Evolutionary conservation across 306 rosid genomes (phyloP), one percentile per base, ranked within the genome.

Genomic region (Ormosia semicastrata): DNA sequence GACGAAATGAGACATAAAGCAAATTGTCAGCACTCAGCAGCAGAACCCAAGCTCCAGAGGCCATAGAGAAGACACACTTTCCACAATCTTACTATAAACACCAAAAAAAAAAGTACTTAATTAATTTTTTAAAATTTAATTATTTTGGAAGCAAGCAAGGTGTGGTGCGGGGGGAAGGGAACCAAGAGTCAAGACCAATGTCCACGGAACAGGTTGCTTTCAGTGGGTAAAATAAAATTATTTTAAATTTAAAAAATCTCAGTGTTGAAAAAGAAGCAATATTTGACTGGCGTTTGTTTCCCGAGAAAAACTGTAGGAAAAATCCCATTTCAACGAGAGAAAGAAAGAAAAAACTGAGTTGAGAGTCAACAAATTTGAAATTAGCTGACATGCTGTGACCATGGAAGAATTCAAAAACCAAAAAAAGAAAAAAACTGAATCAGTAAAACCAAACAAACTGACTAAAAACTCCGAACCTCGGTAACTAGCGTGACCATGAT

Each of bases 161-260:
- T 53, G 77, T 52, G 60, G 73, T 36, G 3, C 50, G 44, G 5
- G 43, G 83, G 47, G 69, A 77, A 71, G 80, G 87, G 82, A 85
- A 85, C 59, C 87, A 71, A 75, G 82, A 85, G 81, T 52, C 87
- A 71, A 75, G 69, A 53, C 78, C 89, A 52, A 13, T 57, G 83
- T 80, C 81, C 66, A 83, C 66, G 80, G 78, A 65, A 76, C 66
- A 11, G 40, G 68, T 85, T 41, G 82, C 71, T 70, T 66, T 70
- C 82, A 17, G 37, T 41, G 50, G 3, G 4, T 2, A 83, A 44
- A 33, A 17, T 39, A 24, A 39, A 57, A 18, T 24, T 24, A 3
- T 57, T 3, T 71, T 54, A 4, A 7, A 39, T 8, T 29, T 30
- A 43, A 33, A 33, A 18, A 29, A 73, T 52, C 12, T 36, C 12